A percentile compares a stretch with the other conserved stretches of the same genome.
Evolutionary conservation across 1,284 basidiomycete genomes (phyloP).

Genomic region (Cutaneotrichosporon sp.): DNA sequence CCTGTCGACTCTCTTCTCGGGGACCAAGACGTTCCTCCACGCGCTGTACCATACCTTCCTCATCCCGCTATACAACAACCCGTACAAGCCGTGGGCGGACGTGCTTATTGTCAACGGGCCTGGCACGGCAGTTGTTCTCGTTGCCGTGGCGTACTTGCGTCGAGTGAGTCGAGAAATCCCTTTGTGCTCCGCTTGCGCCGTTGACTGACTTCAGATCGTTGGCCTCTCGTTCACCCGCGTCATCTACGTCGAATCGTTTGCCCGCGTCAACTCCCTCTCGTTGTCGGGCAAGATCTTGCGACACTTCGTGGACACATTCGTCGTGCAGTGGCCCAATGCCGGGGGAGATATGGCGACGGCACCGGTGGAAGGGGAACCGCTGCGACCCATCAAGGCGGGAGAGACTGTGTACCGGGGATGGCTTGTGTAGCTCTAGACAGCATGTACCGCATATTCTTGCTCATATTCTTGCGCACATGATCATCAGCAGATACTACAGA

Average conservation of each 20-base stretch:
- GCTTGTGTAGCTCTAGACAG: constrained; percentile 12
- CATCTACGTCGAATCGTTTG: constrained; percentile 93
- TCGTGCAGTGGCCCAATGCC: constrained; percentile 78
- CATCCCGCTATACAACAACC: constrained; percentile 48
- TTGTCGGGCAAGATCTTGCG: constrained; percentile 77
- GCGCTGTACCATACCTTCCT: constrained; percentile 60
- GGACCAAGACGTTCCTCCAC: constrained; percentile 57
- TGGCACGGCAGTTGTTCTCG: constrained; percentile 84
- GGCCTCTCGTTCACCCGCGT: constrained; percentile 66
- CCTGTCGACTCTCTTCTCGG: constrained; percentile 62
- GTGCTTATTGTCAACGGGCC: constrained; percentile 89
- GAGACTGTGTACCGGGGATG: constrained; percentile 16
- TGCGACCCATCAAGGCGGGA: too few relatives aligned
- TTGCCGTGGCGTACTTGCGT: constrained; percentile 65
- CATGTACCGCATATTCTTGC: too few relatives aligned
- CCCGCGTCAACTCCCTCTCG: constrained; percentile 75
- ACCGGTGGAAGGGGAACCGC: too few relatives aligned
- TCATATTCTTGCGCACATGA: too few relatives aligned
- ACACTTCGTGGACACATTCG: constrained; percentile 75
- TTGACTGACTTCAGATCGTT: constrained; percentile 61
- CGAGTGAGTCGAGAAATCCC: constrained; percentile 56
- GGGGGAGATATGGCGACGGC: too few relatives aligned
- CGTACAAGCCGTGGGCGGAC: constrained; percentile 58
- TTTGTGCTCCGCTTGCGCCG: too few relatives aligned
- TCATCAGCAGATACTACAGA: too few relatives aligned